Evolutionary conservation across 192 early-diverging fungal genomes (phyloP), one percentile per base, ranked within the genome.

Genomic region (Cetraspora pellucida): DNA sequence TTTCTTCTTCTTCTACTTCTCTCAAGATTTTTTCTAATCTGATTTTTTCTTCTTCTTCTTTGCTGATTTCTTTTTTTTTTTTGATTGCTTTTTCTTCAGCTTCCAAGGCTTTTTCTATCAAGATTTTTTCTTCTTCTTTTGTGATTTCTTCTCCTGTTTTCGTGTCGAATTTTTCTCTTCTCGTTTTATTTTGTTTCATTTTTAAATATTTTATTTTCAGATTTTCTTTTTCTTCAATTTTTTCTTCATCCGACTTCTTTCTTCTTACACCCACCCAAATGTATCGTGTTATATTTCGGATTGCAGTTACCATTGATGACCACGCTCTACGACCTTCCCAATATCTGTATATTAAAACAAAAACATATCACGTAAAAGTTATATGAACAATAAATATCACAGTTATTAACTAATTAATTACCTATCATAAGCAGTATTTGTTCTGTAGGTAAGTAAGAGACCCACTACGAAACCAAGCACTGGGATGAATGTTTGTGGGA

Each of bases 301-400:
- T 85, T 30, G 86, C 83, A 27, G 89, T 86, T 43, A 88, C 86
- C 75, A 95, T 80, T 17, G 87, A 85, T 30, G 88, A 88, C 95
- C 95, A 98, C n/a, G 90, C 79, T 75, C 91, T 87, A 52, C 96
- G 88, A 17, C 93, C 96, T 81, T 96, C 96, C 91, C 90, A 96
- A 84, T 90, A 96, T 43, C 95, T 85, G 77, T 91, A 81, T 89
- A 86, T 10, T 8, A 19, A 30, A 73, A 54, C 30, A 58, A 45
- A 52, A 55, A 54, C 13, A 17, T 19, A 43, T 43, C 28, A 44
- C n/a, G 10, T 46, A 30, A 67, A 54, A 70, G 17, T 5, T 47
- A 37, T 28, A 27, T 47, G 3, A 37, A 27, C 13, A 44, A 43
- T 19, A n/a, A 52, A 4, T 11, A 52, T 11, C 5, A 52, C 5